These are phyloP conservation scores for Mucor ambiguus DNA, from an alignment of 371 early-diverging fungal genomes.

Conservation along the genomic window DNA sequence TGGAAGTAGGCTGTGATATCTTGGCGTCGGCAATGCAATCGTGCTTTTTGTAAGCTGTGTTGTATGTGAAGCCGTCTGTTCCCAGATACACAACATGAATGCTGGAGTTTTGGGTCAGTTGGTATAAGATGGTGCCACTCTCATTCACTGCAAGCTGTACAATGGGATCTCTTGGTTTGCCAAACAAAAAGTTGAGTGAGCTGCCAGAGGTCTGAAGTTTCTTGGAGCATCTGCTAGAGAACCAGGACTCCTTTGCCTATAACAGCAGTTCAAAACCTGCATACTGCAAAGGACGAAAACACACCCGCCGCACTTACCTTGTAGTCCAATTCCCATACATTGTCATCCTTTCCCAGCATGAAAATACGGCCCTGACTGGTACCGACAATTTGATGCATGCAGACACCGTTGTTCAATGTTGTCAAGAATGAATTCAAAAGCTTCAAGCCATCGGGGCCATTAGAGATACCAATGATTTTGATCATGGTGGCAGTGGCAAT, in stretches of 20 bases:
- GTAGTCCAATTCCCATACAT: constrained; percentile 89
- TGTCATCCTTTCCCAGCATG: constrained; percentile 85
- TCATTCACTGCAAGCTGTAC: constrained; percentile 67
- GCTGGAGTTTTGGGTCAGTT: constrained; percentile 50
- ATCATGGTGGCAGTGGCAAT: constrained; percentile 87
- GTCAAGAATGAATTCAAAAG: constrained; percentile 75
- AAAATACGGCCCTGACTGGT: constrained; percentile 84
- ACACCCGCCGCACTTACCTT: constrained; percentile 50
- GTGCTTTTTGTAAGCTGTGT: constrained; percentile 17
- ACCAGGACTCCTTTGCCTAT: constrained; percentile 80
- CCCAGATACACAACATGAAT: constrained; percentile 62
- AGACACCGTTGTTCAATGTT: constrained; percentile 75
- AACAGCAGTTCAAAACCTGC: neutral
- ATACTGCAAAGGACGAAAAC: neutral
- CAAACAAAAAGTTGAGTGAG: constrained; percentile 15
- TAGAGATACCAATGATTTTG: constrained; percentile 71
- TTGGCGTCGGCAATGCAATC: constrained; percentile 40
- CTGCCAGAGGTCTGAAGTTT: constrained; percentile 29
- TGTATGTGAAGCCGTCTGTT: constrained; percentile 23
- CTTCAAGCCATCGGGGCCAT: constrained; percentile 36
- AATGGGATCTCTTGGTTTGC: constrained; percentile 45
- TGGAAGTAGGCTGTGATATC: constrained; percentile 42
- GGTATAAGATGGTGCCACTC: constrained; percentile 34
- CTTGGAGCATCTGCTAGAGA: constrained; percentile 76
- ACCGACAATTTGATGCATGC: constrained; percentile 76